Evolutionary conservation across 768 basidiomycete genomes (phyloP), one percentile per base, ranked within the genome.

Genomic region (Lanmaoa pseudosensibilis): DNA sequence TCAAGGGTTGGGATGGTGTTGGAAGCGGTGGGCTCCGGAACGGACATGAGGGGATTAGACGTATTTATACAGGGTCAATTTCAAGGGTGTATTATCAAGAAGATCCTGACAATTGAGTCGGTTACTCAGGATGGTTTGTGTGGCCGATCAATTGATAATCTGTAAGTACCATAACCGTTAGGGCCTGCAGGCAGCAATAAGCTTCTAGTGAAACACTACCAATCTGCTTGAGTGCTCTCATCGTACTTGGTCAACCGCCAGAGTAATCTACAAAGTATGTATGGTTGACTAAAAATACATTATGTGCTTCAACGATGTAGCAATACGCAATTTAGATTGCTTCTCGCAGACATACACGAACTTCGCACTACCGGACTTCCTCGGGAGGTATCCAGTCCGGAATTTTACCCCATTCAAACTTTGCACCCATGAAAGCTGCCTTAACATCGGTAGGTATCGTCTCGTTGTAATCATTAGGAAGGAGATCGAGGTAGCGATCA

Each of bases 351-450:
- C n/a, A 32, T 27, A 5, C 33, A 15, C 15, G 25, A 39, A 16
- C 19, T 23, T 39, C 19, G 7, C 21, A 36, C 73, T 75, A 85
- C 54, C 85, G 74, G 55, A 85, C 65, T 64, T 84, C 81, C 51
- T 81, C 62, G 10, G 88, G 90, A 38, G 89, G 90, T 54, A 86
- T 75, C 83, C 84, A 90, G 55, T 88, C 87, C 1, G 89, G 89
- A 46, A 92, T 77, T 57, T 80, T 79, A 67, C 85, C 83, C 78
- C 82, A 87, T 64, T 83, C 83, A 62, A 91, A 92, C 70, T 72
- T 82, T 52, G 75, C 72, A 19, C 71, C 71, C 59, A 74, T 65
- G 63, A 90, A 90, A 39, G 84, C 84, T 7, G 80, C 78, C 62
- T 76, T 67, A 50, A 75, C 80, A 6, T 63, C 65, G 46, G 73